These are phyloP conservation scores for Pachysolen tannophilus DNA, from an alignment of 805 yeast species.

Conservation along the genomic window DNA sequence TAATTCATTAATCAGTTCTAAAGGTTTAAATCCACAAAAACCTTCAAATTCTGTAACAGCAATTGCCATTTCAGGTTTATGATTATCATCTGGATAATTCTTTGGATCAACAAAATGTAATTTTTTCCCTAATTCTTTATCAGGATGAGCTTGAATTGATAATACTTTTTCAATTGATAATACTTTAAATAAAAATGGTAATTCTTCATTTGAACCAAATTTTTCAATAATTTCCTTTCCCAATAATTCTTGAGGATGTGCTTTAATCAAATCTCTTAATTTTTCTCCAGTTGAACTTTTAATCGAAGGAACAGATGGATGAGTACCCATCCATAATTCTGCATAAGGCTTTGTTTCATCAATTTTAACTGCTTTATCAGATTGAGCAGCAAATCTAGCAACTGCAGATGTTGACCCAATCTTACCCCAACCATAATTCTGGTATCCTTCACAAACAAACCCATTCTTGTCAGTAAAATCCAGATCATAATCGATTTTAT, in stretches of 20 bases:
- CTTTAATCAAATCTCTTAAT: conserved; percentile 59
- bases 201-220: conserved; percentile 61
- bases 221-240: conserved; percentile 51
- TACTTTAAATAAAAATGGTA: conserved; percentile 93
- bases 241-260: conserved; percentile 49
- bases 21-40: conserved; percentile 95
- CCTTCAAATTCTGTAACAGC: conserved; percentile 96
- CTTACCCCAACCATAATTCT: conserved; percentile 45
- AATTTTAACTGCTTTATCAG: conserved; percentile 53
- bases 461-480: neutral
- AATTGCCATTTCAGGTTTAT: conserved; percentile 99
- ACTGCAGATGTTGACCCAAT: conserved; percentile 80
- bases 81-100: conserved; percentile 96
- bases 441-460: conserved; percentile 18
- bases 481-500: no score
- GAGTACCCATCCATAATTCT: conserved; percentile 99
- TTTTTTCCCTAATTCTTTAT: conserved; percentile 70
- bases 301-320: conserved; percentile 80
- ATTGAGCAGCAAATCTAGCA: conserved; percentile 73
- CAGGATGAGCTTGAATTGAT: conserved; percentile 97
- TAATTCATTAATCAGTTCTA: conserved; percentile 63
- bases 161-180: conserved; percentile 88
- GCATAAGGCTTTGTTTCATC: conserved; percentile 86
- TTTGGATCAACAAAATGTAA: conserved; percentile 80
- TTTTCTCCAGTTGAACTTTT: conserved; percentile 46